Evolutionary conservation across 2,329 filamentous ascomycete species (phyloP), one percentile per base, ranked within the genome.

Genomic region (Exophiala phaeomuriformis): DNA sequence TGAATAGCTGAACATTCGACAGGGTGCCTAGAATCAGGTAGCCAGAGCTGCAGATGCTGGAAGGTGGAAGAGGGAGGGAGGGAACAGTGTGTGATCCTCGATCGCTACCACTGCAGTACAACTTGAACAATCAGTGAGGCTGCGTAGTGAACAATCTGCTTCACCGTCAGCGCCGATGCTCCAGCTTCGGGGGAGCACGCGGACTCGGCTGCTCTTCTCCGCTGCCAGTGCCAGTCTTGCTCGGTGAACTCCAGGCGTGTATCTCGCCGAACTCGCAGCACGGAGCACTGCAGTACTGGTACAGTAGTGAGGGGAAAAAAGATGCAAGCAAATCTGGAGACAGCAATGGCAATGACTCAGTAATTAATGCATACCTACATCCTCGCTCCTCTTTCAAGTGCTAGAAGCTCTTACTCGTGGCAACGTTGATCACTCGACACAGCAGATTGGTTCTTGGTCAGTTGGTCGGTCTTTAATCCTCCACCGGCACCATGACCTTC

Each of bases 401-500:
- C 12, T 28, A 27, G 37, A 47, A 29, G 36, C 31, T 47, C 28
- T 47, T 4, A 4, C 1, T 5, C 19, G 27, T 41, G n/a, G 1
- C 5, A 2, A 32, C 37, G 39, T 28, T 28, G 32, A 37, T n/a
- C 2, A 27, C 9, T 27, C 12, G n/a, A 41, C 29, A 6, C 36
- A 8, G n/a, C 46, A 49, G 46, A 36, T 49, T 31, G 46, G 46
- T 31, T 41, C 35, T 49, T 10, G 39, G 3, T 3, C 12, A 5
- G 19, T 27, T 5, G 35, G 28, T 27, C 12, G 29, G 28, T 35
- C 29, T 80, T 47, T 8, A 35, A 7, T 37, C 37, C n/a, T 9
- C 31, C n/a, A 28, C 10, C 5, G 4, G 31, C 47, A 44, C 29
- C 12, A 58, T 58, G 56, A 52, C 56, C 12, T 53, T 46, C 28